Percentiles rank a stretch among this genome's conserved stretches.
phyloP scores from a whole-genome alignment of 1,284 basidiomycete species.

The Cutaneotrichosporon sp. region DNA sequence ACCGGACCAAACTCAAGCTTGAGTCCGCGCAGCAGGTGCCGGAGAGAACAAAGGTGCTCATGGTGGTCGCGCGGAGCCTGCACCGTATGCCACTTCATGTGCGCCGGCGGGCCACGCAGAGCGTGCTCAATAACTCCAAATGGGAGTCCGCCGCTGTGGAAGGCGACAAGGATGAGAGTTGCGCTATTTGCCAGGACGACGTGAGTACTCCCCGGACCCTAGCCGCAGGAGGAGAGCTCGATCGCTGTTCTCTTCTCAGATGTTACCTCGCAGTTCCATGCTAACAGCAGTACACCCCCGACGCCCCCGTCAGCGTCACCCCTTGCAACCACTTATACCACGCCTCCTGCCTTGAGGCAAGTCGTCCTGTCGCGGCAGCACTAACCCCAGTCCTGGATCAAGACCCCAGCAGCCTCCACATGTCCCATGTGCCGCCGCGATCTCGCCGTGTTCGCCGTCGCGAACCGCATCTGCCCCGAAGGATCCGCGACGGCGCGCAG shows the following conservation, averaged over 20 bases:
- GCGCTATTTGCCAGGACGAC: slow-evolving; percentile 26
- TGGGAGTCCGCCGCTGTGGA: slow-evolving; percentile 8
- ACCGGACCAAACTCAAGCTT: no score
- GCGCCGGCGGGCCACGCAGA: not conserved
- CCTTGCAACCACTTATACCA: slow-evolving; percentile 46
- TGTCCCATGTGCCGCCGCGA: slow-evolving; percentile 45
- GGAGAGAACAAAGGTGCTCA: not conserved
- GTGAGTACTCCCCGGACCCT: slow-evolving; percentile 19
- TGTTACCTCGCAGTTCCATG: no score
- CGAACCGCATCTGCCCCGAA: not conserved
- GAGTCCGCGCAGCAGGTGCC: no score
- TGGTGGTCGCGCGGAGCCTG: not conserved
- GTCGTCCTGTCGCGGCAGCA: slow-evolving; percentile 1
- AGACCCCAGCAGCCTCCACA: slow-evolving; percentile 29
- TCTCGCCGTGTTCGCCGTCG: slow-evolving; percentile 26
- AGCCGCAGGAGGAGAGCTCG: no score
- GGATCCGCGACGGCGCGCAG: not conserved
- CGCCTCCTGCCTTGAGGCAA: slow-evolving; percentile 31
- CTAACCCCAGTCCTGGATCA: slow-evolving; percentile 32
- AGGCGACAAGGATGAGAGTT: slow-evolving; percentile 30
- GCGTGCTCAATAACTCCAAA: not conserved
- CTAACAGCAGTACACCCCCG: slow-evolving; percentile 29
- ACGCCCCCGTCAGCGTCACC: slow-evolving; percentile 25
- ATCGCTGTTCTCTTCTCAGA: no score
- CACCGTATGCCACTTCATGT: not conserved